A percentile compares a stretch with the other conserved stretches of the same genome.
Evolutionary conservation across 495 filamentous ascomycete species (phyloP).

Genomic region (Aspergillus coremiiformis): DNA sequence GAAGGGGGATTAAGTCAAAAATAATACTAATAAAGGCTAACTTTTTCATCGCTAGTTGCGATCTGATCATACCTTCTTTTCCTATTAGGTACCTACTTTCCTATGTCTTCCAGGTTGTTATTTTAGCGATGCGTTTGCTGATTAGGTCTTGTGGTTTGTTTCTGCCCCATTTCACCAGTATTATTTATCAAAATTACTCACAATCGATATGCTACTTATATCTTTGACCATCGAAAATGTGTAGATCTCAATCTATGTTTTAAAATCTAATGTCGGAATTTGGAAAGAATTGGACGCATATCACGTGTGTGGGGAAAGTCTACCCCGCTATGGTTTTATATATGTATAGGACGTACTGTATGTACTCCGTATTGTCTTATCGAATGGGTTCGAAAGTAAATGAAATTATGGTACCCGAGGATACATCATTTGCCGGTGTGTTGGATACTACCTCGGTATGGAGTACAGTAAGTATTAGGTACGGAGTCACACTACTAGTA

Average conservation of each 20-base stretch:
- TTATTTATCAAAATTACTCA: too few relatives aligned
- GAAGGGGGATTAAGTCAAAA: conserved; percentile 20
- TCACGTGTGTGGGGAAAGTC: conserved; percentile 39
- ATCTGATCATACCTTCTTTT: neutral
- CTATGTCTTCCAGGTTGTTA: conserved; percentile 2
- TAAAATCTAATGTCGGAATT: conserved; percentile 60
- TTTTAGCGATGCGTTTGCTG: conserved; percentile 6
- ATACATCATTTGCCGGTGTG: neutral
- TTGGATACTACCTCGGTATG: conserved; percentile 1
- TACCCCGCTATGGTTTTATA: conserved; percentile 21
- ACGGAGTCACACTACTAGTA: too few relatives aligned
- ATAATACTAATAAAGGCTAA: too few relatives aligned
- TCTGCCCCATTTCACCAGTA: conserved; percentile 5
- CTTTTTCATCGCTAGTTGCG: neutral
- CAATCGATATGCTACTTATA: too few relatives aligned
- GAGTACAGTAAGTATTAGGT: too few relatives aligned
- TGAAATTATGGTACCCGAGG: neutral
- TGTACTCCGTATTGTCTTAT: too few relatives aligned
- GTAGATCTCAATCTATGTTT: too few relatives aligned
- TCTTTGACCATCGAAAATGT: too few relatives aligned
- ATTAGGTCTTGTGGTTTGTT: conserved; percentile 2
- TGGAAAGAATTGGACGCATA: conserved; percentile 12
- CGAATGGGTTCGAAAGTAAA: neutral
- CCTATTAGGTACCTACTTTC: conserved; percentile 2
- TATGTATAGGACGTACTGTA: too few relatives aligned